A percentile compares a stretch with the other conserved stretches of the same genome.
These are phyloP conservation scores for Sugiyamaella grinbergsii DNA, from an alignment of 1,139 yeast species.

Conservation along the genomic window DNA sequence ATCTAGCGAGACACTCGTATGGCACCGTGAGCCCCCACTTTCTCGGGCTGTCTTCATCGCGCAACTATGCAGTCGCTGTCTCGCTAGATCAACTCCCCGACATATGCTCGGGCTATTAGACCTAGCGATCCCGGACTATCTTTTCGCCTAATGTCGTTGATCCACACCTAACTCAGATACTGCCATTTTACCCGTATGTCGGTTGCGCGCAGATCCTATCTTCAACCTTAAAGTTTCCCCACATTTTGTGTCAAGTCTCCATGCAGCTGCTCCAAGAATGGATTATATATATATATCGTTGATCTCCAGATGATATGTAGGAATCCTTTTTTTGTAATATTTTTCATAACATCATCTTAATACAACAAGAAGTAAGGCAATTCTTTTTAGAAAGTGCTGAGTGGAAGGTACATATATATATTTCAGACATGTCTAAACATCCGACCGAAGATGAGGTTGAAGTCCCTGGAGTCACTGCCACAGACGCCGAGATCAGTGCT, in stretches of 20 bases:
- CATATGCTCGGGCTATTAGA: not conserved
- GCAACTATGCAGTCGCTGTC: not conserved
- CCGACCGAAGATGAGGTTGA: slow-evolving; percentile 6
- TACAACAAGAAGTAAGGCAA: not conserved
- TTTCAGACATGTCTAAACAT: not conserved
- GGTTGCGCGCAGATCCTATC: not conserved
- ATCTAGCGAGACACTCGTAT: no score
- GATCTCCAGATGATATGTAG: slow-evolving; percentile 2
- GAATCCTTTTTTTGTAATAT: not conserved
- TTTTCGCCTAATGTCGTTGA: slow-evolving; percentile 4
- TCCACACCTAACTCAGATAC: not conserved
- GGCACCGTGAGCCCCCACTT: not conserved
- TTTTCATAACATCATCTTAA: no score
- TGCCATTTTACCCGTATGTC: slow-evolving; percentile 13
- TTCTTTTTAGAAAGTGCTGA: not conserved
- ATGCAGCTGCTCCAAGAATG: slow-evolving; percentile 2
- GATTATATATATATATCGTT: slow-evolving; percentile 11
- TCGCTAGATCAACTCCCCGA: slow-evolving; percentile 7
- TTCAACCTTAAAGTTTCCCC: slow-evolving; percentile 5
- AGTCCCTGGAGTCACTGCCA: slow-evolving; percentile 11
- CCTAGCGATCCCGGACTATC: slow-evolving; percentile 6
- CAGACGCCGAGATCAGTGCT: slow-evolving; percentile 14
- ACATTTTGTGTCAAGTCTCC: not conserved
- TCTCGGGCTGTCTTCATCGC: slow-evolving; percentile 5
- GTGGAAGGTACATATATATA: no score